Conservation (phyloP, 257 asterid species). For the Solanum chiquidenum region DNA sequence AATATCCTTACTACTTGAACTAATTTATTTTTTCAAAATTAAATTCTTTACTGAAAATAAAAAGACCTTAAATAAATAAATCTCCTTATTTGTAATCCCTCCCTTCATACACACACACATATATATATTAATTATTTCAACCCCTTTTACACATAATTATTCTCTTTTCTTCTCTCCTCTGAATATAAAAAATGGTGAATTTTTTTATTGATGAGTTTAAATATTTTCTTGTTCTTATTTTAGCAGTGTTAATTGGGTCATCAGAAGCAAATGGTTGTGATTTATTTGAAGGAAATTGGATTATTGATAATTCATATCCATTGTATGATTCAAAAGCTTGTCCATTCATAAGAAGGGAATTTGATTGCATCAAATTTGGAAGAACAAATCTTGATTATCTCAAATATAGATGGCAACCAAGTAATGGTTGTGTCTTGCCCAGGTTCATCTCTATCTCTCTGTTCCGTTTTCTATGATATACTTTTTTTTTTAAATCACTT, state of each 20-base stretch:
- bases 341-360: constrained; percentile 42
- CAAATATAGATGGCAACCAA: constrained; percentile 68
- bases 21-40: not conserved
- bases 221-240: not conserved
- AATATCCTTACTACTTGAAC: not conserved
- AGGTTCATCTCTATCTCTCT: constrained; percentile 9
- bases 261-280: constrained; percentile 19
- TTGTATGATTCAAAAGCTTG: constrained; percentile 42
- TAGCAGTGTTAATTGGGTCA: not conserved
- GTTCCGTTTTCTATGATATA: rapidly evolving
- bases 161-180: not conserved
- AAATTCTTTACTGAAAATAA: not conserved
- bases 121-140: not conserved
- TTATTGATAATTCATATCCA: constrained; percentile 51
- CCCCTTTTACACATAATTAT: not conserved
- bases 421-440: constrained; percentile 30
- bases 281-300: constrained; percentile 55
- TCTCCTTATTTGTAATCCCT: not conserved
- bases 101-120: not conserved
- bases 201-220: not conserved
- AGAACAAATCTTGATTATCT: constrained; percentile 43
- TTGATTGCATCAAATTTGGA: constrained; percentile 56
- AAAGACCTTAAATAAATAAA: not conserved
- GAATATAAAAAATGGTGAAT: not conserved
- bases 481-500: not conserved